Percentiles rank a stretch among this genome's conserved stretches.
Evolutionary conservation across 108 stramenopile genomes (phyloP).

Genomic region (Cyclotella distinguenda): DNA sequence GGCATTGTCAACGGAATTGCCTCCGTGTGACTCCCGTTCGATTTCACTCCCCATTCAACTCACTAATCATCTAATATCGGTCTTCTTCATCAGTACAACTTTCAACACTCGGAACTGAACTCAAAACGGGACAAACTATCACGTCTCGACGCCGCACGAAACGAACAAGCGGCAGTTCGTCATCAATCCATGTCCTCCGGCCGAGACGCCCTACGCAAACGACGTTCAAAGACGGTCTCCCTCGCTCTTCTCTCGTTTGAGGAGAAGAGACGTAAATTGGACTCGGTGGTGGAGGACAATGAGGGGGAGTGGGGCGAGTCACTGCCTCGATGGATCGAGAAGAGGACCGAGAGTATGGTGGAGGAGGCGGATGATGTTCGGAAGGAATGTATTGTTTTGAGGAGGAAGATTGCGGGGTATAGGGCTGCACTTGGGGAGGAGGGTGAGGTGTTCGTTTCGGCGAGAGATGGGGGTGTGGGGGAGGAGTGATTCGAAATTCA

Average conservation of each 20-base stretch:
- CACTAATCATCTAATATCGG: background rate
- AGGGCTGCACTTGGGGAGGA: conserved; percentile 1
- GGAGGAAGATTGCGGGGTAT: conserved; percentile 39
- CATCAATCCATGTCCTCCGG: conserved; percentile 12
- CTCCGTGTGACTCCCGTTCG: background rate
- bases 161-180: conserved; percentile 18
- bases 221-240: conserved; percentile 17
- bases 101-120: conserved; percentile 45
- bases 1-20: background rate
- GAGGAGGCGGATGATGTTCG: conserved; percentile 19
- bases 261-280: conserved; percentile 26
- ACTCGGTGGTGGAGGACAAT: conserved; percentile 12
- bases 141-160: conserved; percentile 33
- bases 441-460: background rate
- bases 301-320: conserved; percentile 14
- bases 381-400: conserved; percentile 21
- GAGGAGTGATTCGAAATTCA: background rate
- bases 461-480: background rate
- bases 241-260: background rate
- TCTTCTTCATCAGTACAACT: conserved; percentile 48
- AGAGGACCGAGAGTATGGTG: background rate
- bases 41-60: background rate
- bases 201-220: conserved; percentile 35
- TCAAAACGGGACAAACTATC: conserved; percentile 39
- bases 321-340: conserved; percentile 18